Base-by-base conservation (phyloP, 139 green algal species). In the Auxenochlorella protothecoides region DNA sequence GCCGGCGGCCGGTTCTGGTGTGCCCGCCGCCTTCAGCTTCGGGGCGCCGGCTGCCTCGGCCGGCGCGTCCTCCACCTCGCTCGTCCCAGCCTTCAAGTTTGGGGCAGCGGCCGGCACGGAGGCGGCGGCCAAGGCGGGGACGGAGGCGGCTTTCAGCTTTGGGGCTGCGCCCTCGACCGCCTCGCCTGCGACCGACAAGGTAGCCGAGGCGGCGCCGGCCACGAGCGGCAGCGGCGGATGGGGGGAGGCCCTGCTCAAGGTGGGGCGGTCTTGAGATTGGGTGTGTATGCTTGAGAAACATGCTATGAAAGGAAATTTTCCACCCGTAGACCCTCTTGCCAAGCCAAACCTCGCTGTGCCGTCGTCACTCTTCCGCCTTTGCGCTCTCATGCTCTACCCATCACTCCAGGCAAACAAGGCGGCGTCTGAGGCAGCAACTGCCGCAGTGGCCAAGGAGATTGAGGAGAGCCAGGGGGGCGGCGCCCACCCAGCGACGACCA, bases 391-490 rank as follows among this genome's bases (percentile, higher is more conserved):
- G 27, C 27, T 44, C 27, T 44, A 44, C 27, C 27, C 27, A 44
- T 44, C 27, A 44, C 10, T 71, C 65, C 64, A 76, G 64, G 52
- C 71, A 10, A 81, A 81, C 68, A 53, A 65, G 63, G 53, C 60
- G 6, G 70, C 65, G 13, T 72, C 76, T 8, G 54, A 14, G 13
- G 65, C 70, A 27, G 76, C 68, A 3, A 63, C 66, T 5, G 72
- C 65, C 12, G 70, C 76, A 12, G 72, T 66, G 9, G 72, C 67
- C 56, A 71, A 81, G 59, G 76, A 77, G 61, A 71, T 66, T 60
- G 69, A 76, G 53, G 53, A 4, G 62, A 10, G 65, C 65, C 65
- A 69, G 56, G 7, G 8, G 12, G 65, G 65, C 68, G 1, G 68
- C 68, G 5, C 56, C 68, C 13, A 65, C 15, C 55, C 9, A 65